These are phyloP conservation scores for Manihot esculenta DNA, from an alignment of 441 rosid species.

Conservation along the genomic window DNA sequence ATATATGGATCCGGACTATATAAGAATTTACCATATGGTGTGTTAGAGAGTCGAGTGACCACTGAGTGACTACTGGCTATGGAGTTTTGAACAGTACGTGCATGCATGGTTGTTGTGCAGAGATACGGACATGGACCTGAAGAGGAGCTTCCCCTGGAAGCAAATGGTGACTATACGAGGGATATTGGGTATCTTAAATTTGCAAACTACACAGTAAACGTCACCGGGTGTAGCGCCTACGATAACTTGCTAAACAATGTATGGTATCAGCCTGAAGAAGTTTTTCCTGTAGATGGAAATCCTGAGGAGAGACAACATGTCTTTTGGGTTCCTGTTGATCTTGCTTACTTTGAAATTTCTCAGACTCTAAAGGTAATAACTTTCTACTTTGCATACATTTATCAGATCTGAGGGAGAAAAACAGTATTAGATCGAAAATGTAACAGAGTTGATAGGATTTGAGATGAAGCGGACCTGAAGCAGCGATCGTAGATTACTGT, in stretches of 20 bases:
- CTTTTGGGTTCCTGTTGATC: conserved; percentile 10
- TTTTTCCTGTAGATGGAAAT: background rate
- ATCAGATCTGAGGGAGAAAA: background rate
- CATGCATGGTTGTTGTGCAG: background rate
- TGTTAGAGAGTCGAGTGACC: too few relatives aligned
- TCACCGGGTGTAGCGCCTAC: background rate
- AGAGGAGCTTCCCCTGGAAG: conserved; percentile 1
- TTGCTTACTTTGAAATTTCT: background rate
- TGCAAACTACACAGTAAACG: background rate
- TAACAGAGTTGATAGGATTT: too few relatives aligned
- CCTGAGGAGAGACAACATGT: conserved; percentile 3
- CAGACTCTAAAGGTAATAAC: background rate
- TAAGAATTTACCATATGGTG: too few relatives aligned
- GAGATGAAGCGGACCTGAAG: too few relatives aligned
- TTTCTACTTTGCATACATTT: background rate
- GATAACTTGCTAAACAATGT: conserved; percentile 4
- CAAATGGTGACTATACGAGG: conserved; percentile 5
- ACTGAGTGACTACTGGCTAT: too few relatives aligned
- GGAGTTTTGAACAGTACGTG: too few relatives aligned
- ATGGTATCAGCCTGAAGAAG: conserved; percentile 5
- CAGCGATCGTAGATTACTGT: too few relatives aligned
- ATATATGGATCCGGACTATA: too few relatives aligned
- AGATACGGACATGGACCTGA: background rate
- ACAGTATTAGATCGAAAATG: too few relatives aligned
- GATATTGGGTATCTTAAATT: background rate